Percentiles rank a stretch among this genome's conserved stretches.
Evolutionary conservation across 768 basidiomycete genomes (phyloP).

Genomic region (Suillus plorans): DNA sequence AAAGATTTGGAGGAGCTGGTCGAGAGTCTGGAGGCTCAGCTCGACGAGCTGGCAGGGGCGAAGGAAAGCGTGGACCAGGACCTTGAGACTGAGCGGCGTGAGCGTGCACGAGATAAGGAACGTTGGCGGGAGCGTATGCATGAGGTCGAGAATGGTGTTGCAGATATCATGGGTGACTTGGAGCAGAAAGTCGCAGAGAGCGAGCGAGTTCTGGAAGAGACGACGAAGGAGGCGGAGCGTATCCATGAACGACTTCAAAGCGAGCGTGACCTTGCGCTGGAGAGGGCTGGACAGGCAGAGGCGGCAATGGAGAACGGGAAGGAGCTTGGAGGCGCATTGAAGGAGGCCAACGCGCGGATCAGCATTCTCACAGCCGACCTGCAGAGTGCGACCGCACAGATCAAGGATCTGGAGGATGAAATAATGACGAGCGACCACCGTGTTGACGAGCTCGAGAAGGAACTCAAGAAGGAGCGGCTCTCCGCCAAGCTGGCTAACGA

Average conservation of each 20-base stretch:
- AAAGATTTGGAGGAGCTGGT: slow-evolving; percentile 51
- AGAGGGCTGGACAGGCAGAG: slow-evolving; percentile 67
- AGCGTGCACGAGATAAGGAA: slow-evolving; percentile 64
- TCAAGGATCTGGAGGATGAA: slow-evolving; percentile 64
- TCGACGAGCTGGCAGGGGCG: slow-evolving; percentile 42
- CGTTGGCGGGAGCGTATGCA: slow-evolving; percentile 69
- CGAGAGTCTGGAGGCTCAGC: slow-evolving; percentile 32
- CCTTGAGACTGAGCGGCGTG: slow-evolving; percentile 54
- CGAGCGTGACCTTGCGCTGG: slow-evolving; percentile 55
- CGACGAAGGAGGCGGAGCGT: slow-evolving; percentile 44
- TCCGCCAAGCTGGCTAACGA: slow-evolving; percentile 36
- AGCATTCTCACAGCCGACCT: slow-evolving; percentile 57
- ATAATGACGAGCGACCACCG: slow-evolving; percentile 49
- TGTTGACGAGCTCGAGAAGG: slow-evolving; percentile 56
- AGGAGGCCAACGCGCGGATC: slow-evolving; percentile 63
- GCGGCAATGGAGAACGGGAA: slow-evolving; percentile 58
- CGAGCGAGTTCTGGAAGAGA: slow-evolving; percentile 45
- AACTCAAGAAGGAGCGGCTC: slow-evolving; percentile 54
- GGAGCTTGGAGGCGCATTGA: slow-evolving; percentile 68
- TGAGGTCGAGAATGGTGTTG: slow-evolving; percentile 71
- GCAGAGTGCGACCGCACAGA: slow-evolving; percentile 55
- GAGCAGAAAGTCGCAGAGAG: slow-evolving; percentile 55
- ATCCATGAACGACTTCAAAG: slow-evolving; percentile 44
- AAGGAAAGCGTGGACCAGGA: slow-evolving; percentile 46
- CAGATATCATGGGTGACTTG: slow-evolving; percentile 62